Conservation (phyloP, 176 grass and related monocot species). For the Aegilops longissima region DNA sequence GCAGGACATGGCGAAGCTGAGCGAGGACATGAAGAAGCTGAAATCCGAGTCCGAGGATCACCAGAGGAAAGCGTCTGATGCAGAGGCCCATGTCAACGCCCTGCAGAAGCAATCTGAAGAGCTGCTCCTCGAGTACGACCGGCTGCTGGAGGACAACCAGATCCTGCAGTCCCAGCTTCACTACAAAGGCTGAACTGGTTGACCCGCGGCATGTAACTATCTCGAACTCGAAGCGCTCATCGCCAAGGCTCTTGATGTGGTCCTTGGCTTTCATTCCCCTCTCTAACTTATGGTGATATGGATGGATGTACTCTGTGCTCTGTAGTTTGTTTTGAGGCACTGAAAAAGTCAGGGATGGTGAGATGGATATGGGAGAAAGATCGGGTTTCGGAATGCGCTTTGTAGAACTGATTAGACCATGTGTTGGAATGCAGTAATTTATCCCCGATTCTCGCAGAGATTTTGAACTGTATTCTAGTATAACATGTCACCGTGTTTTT, state of each 20-base stretch:
- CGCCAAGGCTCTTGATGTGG: conserved; percentile 2
- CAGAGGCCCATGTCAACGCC: conserved; percentile 66
- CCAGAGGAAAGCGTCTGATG: conserved; percentile 41
- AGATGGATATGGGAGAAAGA: not conserved
- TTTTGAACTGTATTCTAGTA: not conserved
- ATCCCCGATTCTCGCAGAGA: not conserved
- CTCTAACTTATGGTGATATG: not conserved
- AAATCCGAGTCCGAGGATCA: conserved; percentile 55
- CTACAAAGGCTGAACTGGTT: conserved; percentile 44
- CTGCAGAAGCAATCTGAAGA: conserved; percentile 84
- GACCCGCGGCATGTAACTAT: not conserved
- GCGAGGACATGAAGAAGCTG: conserved; percentile 64
- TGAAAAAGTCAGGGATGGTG: not conserved
- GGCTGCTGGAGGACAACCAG: conserved; percentile 88
- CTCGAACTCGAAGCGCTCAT: not conserved
- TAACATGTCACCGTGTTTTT: not conserved
- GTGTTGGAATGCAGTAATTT: not conserved
- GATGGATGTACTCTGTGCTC: conserved; percentile 1
- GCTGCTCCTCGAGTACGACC: conserved; percentile 84
- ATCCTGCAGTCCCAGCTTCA: conserved; percentile 71
- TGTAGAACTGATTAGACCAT: not conserved
- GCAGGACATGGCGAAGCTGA: conserved; percentile 46
- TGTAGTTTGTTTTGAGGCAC: conserved; percentile 1
- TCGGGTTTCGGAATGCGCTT: not conserved
- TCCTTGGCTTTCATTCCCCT: not conserved